Evolutionary conservation across 1,284 basidiomycete species (phyloP), one percentile per base, ranked within the genome.

Genomic region (Tremellales sp.): DNA sequence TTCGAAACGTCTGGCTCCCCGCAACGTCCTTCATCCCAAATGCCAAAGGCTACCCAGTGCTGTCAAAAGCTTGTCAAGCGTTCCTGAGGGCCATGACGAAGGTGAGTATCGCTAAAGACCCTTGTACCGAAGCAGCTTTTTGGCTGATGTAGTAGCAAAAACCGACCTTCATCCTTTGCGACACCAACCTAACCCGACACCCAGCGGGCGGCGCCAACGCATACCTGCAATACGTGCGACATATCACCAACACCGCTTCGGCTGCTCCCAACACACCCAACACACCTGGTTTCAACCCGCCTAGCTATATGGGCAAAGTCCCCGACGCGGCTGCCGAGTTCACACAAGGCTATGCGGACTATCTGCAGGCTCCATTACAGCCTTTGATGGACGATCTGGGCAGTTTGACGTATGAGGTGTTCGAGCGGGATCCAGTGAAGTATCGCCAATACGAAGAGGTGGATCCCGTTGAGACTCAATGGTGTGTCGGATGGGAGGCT

Each of bases 361-460:
- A 85, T 73, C 76, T 99, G 21, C 96, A 99, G 74, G 89, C 90
- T 8, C 96, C 96, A 0, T 75, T 99, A 48, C 91, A 93, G 85
- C 96, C 96, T 10, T 74, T 99, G 62, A 93, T 96, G 87, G 93
- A 98, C 68, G 93, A 99, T 69, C 76, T 99, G 51, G 89, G 90
- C 65, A 92, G 89, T 61, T 81, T 85, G 49, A 97, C 93, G 6
- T 99, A 99, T 72, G 89, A 97, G 66, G 91, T 90, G 6, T 99
- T 99, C 64, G 96, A 99, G 68, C 84, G 89, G 64, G 96, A 98
- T 76, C 92, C 96, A 0, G 85, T 97, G 57, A 98, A 99, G 74
- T 99, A 99, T 68, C 75, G 81, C 45, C 85, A 90, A 60, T 99
- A 98, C 70, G 96, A 98, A 76, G 89, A 97, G 79, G 89, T 84